phyloP scores from a whole-genome alignment of 176 grass and related monocot genomes.

The Triticum turgidum region DNA sequence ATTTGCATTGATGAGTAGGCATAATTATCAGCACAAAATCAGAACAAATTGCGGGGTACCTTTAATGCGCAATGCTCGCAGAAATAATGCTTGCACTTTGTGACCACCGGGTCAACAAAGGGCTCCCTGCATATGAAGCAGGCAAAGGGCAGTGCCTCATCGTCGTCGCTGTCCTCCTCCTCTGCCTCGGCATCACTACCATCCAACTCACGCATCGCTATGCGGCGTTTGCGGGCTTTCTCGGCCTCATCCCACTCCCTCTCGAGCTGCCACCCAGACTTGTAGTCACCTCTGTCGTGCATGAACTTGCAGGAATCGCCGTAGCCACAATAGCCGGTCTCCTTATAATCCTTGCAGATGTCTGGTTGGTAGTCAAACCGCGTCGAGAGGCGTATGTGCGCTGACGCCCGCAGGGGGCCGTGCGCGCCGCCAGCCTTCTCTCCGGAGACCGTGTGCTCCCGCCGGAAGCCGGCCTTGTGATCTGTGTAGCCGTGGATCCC shows the following conservation, averaged over 20 bases:
- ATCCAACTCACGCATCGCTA: constrained; percentile 40
- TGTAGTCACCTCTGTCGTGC: constrained; percentile 94
- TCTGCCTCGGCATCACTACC: constrained; percentile 39
- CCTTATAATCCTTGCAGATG: constrained; percentile 98
- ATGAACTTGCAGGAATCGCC: constrained; percentile 98
- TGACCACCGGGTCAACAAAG: constrained; percentile 81
- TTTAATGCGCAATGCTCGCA: constrained; percentile 89
- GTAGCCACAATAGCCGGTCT: constrained; percentile 89
- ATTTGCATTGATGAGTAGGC: background rate
- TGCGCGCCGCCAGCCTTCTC: constrained; percentile 86
- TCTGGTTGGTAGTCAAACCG: constrained; percentile 92
- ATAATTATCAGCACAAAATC: background rate
- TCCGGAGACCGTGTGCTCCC: constrained; percentile 79
- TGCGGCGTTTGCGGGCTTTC: constrained; percentile 62
- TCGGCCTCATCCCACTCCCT: constrained; percentile 76
- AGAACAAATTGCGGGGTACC: constrained; percentile 33
- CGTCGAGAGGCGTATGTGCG: constrained; percentile 71
- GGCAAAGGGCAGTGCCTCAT: constrained; percentile 77
- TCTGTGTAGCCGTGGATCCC: constrained; percentile 89
- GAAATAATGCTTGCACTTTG: constrained; percentile 90
- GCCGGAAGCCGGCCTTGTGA: constrained; percentile 74
- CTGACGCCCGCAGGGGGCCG: constrained; percentile 67
- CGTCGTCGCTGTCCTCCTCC: constrained; percentile 40
- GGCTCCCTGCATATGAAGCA: constrained; percentile 79
- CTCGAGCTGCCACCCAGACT: constrained; percentile 97